Conservation (phyloP, 164 flowering plant species). For the Vitis cinerea region DNA sequence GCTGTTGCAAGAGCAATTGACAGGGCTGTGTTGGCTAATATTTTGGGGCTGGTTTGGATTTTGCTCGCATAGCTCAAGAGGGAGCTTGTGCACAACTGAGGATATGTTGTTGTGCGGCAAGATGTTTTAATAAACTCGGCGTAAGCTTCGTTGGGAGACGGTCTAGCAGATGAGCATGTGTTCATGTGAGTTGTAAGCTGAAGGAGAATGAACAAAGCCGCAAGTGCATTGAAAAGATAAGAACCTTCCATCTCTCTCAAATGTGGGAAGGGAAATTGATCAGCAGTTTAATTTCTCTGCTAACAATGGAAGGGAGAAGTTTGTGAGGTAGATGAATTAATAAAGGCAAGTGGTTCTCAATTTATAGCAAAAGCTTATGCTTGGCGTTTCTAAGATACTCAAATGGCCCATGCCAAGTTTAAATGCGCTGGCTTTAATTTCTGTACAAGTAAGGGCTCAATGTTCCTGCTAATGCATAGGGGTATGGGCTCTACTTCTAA, state of each 20-base stretch:
- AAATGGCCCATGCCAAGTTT: too few species aligned
- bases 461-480: too few species aligned
- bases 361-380: too few species aligned
- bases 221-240: background rate
- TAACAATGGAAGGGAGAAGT: too few species aligned
- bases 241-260: background rate
- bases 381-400: too few species aligned
- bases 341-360: too few species aligned
- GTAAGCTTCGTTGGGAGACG: background rate
- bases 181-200: constrained; percentile 5
- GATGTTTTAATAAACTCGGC: constrained; percentile 23
- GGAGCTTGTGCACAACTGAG: constrained; percentile 23
- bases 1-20: constrained; percentile 21
- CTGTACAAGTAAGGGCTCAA: too few species aligned
- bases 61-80: constrained; percentile 25
- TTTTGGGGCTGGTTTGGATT: constrained; percentile 25
- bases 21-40: constrained; percentile 30
- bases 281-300: too few species aligned
- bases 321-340: too few species aligned
- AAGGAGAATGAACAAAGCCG: constrained; percentile 13
- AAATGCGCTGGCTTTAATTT: too few species aligned
- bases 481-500: too few species aligned
- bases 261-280: too few species aligned
- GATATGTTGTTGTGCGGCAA: constrained; percentile 28
- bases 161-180: constrained; percentile 2